Conservation (phyloP, 805 yeast genomes). For the Kregervanrija fluxuum region DNA sequence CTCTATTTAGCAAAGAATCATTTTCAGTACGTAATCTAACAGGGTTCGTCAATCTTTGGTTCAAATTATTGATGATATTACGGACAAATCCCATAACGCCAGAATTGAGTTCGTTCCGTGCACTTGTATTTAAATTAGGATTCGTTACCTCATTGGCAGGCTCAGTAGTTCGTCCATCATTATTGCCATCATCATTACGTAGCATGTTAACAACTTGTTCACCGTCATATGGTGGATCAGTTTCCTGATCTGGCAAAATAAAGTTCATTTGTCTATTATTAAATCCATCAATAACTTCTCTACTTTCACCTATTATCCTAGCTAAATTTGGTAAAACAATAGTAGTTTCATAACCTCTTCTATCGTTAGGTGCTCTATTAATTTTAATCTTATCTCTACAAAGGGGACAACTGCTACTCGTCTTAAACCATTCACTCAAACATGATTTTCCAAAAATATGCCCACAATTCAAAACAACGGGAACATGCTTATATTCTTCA, state of each 20-base stretch:
- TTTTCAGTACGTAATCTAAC: conserved; percentile 8
- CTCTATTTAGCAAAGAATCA: conserved; percentile 2
- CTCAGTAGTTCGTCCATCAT: neutral
- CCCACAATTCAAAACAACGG: conserved; percentile 74
- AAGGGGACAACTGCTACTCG: conserved; percentile 75
- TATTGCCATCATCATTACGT: neutral
- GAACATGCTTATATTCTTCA: conserved; percentile 43
- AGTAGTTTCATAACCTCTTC: conserved; percentile 21
- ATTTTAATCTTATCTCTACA: conserved; percentile 53
- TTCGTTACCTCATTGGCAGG: neutral
- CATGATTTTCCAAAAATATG: conserved; percentile 88
- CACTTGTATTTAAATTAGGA: neutral
- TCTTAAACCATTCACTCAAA: conserved; percentile 72
- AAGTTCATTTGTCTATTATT: conserved; percentile 25
- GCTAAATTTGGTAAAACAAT: conserved; percentile 32
- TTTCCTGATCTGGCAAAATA: conserved; percentile 25
- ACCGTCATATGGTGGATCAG: neutral
- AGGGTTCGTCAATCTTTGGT: conserved; percentile 19
- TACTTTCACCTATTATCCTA: conserved; percentile 24
- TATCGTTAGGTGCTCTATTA: conserved; percentile 17
- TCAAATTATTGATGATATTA: conserved; percentile 17
- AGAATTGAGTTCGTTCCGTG: conserved; percentile 6
- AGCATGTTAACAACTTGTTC: neutral
- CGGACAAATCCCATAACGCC: conserved; percentile 20
- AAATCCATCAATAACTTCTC: conserved; percentile 24